Conservation (phyloP, 73 alveolate genomes). For the Uronychia setigera region DNA sequence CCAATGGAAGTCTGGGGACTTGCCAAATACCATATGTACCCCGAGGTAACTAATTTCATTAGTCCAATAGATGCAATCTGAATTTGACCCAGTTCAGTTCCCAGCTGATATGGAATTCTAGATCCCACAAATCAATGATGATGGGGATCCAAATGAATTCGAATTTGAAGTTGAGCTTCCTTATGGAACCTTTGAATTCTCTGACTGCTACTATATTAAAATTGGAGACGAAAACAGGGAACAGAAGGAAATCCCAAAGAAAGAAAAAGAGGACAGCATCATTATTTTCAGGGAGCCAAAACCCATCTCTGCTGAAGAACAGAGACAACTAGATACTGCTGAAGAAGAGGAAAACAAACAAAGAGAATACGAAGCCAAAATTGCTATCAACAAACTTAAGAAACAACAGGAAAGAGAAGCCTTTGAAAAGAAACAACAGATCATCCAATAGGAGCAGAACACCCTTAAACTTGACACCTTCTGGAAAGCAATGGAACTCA, state of each 20-base stretch:
- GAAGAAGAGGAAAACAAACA: constrained; percentile 66
- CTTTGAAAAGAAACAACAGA: constrained; percentile 37
- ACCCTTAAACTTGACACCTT: constrained; percentile 51
- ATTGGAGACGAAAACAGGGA: constrained; percentile 6
- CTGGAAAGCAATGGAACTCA: constrained; percentile 53
- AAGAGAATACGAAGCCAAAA: constrained; percentile 60
- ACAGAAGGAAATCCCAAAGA: constrained; percentile 17
- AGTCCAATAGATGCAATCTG: constrained; percentile 29
- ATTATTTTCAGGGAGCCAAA: constrained; percentile 32
- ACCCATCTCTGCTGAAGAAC: constrained; percentile 61
- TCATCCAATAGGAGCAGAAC: constrained; percentile 51
- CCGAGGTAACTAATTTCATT: constrained; percentile 41
- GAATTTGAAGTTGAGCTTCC: constrained; percentile 28
- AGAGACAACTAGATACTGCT: constrained; percentile 40
- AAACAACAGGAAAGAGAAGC: constrained; percentile 53
- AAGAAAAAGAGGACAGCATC: constrained; percentile 11
- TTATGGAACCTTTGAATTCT: constrained; percentile 14
- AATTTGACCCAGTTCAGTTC: constrained; percentile 30
- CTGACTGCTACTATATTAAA: not conserved
- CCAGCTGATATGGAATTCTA: constrained; percentile 20
- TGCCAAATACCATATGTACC: constrained; percentile 48
- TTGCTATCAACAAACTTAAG: constrained; percentile 30
- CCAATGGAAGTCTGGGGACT: constrained; percentile 32
- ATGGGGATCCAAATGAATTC: constrained; percentile 31
- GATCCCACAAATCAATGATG: constrained; percentile 12